Evolutionary conservation across 2,329 filamentous ascomycete species (phyloP), one percentile per base, ranked within the genome.

Genomic region (Trichophyton rubrum): DNA sequence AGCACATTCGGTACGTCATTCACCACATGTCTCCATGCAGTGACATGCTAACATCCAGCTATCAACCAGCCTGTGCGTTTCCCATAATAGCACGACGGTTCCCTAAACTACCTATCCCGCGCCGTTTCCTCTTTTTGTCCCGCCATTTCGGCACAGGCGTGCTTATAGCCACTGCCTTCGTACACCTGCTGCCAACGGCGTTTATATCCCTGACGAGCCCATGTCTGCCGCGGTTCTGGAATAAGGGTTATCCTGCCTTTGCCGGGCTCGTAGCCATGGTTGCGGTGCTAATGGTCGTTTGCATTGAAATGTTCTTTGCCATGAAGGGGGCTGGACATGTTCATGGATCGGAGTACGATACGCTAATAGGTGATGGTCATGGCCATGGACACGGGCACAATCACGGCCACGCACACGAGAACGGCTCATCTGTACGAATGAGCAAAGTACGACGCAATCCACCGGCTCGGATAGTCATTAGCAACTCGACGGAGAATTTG

Each of bases 251-350:
- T 71, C 82, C 80, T 55, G 88, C 89, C 4, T 85, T 95, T 71
- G 85, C 89, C 0, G 90, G 90, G 1, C 79, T 93, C 56, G 82
- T 95, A 55, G 87, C 89, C 60, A 92, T 95, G 88, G 73, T 85
- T 8, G 85, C 88, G 9, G 88, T 89, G n/a, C 79, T 95, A 62
- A 77, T 88, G 3, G 90, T 96, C 2, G 89, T 95, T 5, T 82
- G 84, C 1, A 81, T 96, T 59, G 92, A 97, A 73, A 95, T 93
- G 75, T 90, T 90, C 71, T 85, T 97, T 66, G 90, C 90, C 0
- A 87, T 86, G 59, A 80, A 81, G 69, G 84, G 84, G 3, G 83
- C 82, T 7, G 78, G 78, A 15, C 83, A 85, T 68, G 77, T 79
- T 56, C 83, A 85, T 68, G 73, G 76, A 11, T 77, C 72, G 35